These are phyloP conservation scores for Cairneyella variabilis DNA, from an alignment of 495 filamentous ascomycete genomes.

Conservation along the genomic window DNA sequence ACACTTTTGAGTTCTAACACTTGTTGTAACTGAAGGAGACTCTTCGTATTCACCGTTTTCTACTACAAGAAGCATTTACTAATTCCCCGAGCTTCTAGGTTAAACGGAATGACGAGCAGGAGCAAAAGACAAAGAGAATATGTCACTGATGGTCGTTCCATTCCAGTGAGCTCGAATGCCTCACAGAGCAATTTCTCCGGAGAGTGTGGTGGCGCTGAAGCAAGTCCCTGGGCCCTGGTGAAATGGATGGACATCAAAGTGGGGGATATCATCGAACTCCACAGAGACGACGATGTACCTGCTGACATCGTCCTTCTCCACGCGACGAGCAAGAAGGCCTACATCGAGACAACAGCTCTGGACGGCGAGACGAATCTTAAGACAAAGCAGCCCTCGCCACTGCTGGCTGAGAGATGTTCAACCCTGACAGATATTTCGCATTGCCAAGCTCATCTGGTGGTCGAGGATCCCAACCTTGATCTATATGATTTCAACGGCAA, in stretches of 20 bases:
- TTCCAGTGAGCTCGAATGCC: too few relatives aligned
- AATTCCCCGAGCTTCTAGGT: too few relatives aligned
- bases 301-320: slow-evolving; percentile 80
- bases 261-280: slow-evolving; percentile 75
- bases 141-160: too few relatives aligned
- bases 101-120: too few relatives aligned
- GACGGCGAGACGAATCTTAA: slow-evolving; percentile 95
- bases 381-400: slow-evolving; percentile 69
- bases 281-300: slow-evolving; percentile 73
- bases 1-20: too few relatives aligned
- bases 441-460: slow-evolving; percentile 56
- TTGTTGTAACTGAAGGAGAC: too few relatives aligned
- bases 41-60: too few relatives aligned
- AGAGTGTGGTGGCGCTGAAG: slow-evolving; percentile 7
- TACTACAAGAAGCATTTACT: too few relatives aligned
- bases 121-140: too few relatives aligned
- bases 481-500: slow-evolving; percentile 91
- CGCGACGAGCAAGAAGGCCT: slow-evolving; percentile 68
- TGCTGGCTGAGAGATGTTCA: slow-evolving; percentile 60
- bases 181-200: not conserved
- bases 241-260: slow-evolving; percentile 80
- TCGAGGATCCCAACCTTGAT: slow-evolving; percentile 88
- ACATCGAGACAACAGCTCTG: slow-evolving; percentile 92
- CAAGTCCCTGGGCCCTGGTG: slow-evolving; percentile 51
- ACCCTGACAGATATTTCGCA: slow-evolving; percentile 50